Base-by-base conservation (phyloP, 352 stramenopile genomes). In the Pilasporangium apinafurcum region DNA sequence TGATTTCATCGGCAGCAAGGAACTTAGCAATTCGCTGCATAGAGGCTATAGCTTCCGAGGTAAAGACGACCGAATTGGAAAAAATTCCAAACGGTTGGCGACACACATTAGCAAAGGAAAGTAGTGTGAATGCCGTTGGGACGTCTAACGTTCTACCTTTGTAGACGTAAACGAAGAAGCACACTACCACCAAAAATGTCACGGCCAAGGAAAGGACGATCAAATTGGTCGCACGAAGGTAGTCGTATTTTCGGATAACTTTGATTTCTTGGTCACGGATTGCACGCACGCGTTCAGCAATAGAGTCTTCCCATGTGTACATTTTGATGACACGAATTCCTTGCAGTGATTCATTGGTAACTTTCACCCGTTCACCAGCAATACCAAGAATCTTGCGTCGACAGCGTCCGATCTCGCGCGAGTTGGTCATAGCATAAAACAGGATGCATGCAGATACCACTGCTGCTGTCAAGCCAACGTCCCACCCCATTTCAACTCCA, bases 261-360 rank as follows among this genome's bases (percentile, higher is more conserved):
- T 39, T 44, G 18, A 80, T 54, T 22, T 86, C 73, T n/a, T 58
- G 44, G 1, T 46, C 52, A 3, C 72, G 72, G 36, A 84, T 72
- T 35, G 51, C 36, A 10, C 47, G 47, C 21, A 86, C 53, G 1
- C 63, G 59, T 2, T 44, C 44, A 14, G 44, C 32, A 6, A 84
- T 52, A 2, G 67, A 68, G 22, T 62, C 47, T 44, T 85, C 73
- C 86, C 84, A 97, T 18, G 74, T 78, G 41, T 95, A 94, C 57
- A 96, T 86, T 45, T 96, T 97, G 27, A 96, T 77, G 39, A 86
- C 82, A 37, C 86, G 67, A 43, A 97, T 94, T 8, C 91, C 92
- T 16, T 85, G 60, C 4, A 98, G 68, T 16, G 95, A 81, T 62
- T 98, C 92, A 44, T 92, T 96, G n/a, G 93, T 92, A 44, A 96